Base-by-base conservation (phyloP, 805 yeast genomes). In the Zygoascus ofunaensis region DNA sequence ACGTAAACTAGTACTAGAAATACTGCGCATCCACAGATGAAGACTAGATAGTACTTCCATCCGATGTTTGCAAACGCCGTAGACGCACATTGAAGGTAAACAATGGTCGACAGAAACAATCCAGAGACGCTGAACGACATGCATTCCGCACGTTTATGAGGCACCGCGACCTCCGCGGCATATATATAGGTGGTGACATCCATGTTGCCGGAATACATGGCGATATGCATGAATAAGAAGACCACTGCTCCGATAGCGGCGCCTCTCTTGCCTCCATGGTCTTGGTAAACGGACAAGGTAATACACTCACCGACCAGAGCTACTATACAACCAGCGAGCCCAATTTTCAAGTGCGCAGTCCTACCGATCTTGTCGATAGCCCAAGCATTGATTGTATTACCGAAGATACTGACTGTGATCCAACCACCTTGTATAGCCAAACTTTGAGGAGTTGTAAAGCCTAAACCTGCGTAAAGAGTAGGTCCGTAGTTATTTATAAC, bases 291-390 rank as follows among this genome's bases (percentile, higher is more conserved):
- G 18, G 47, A 43, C 30, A 26, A 26, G 15, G 63, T 66, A 37
- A 56, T 52, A 42, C 42, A 51, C n/a, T 47, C 61, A 14, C 54
- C 49, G 22, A 55, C 30, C 30, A 26, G 12, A 26, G 30, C 30
- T 12, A 62, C 44, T 46, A 70, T 73, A 64, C 71, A 77, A 47
- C 89, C 79, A 1, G 72, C 53, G 4, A 90, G 95, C 2, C 97
- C 98, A 46, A 67, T 57, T 41, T 78, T 62, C 53, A 79, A 55
- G 17, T 85, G 69, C 50, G 72, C 74, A 43, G 97, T 69, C 55
- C 97, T 74, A 43, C 97, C 97, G 26, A 80, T 44, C 23, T 48
- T 41, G 38, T 55, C 58, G 38, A 55, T 52, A 20, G 53, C 30
- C 30, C 7, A 12, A 12, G 30, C 30, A 26, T 49, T 32, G 44